Evolutionary conservation across 441 rosid genomes (phyloP).

Genomic region (Pelargonium exstipulatum): DNA sequence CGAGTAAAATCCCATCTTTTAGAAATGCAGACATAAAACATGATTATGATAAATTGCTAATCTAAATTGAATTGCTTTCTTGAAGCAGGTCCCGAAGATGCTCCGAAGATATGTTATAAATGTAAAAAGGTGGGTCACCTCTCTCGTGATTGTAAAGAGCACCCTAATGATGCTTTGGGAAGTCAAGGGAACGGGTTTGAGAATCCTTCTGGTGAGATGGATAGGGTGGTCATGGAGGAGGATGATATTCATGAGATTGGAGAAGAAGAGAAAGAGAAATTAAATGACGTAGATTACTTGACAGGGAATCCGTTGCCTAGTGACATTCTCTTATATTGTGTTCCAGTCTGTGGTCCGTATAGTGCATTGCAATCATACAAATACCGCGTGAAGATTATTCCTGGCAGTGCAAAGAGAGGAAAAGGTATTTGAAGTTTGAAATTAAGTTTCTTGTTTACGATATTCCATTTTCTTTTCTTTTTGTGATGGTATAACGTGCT

Average conservation of each 20-base stretch:
- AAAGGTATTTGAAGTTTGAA: slow-evolving; percentile 43
- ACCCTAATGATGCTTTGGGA: slow-evolving; percentile 35
- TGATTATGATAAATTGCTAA: not conserved
- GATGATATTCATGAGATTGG: slow-evolving; percentile 85
- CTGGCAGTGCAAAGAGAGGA: slow-evolving; percentile 89
- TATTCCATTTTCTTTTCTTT: no score
- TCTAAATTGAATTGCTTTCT: not conserved
- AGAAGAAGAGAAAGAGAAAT: slow-evolving; percentile 80
- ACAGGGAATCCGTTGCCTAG: slow-evolving; percentile 79
- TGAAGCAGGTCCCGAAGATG: slow-evolving; percentile 56
- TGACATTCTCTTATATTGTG: slow-evolving; percentile 72
- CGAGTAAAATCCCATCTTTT: no score
- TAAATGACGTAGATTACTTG: slow-evolving; percentile 80
- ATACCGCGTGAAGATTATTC: slow-evolving; percentile 79
- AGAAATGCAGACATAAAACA: not conserved
- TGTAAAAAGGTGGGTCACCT: slow-evolving; percentile 88
- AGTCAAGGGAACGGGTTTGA: slow-evolving; percentile 29
- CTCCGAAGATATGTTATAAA: slow-evolving; percentile 74
- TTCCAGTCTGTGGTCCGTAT: slow-evolving; percentile 94
- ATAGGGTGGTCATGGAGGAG: slow-evolving; percentile 77
- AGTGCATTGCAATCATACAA: slow-evolving; percentile 79
- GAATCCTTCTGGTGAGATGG: slow-evolving; percentile 38
- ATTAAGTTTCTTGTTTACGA: not conserved
- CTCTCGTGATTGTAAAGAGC: slow-evolving; percentile 75
- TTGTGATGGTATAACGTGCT: not conserved